Conservation (phyloP, 1,284 basidiomycete species). For the Rhizoctonia solani region DNA sequence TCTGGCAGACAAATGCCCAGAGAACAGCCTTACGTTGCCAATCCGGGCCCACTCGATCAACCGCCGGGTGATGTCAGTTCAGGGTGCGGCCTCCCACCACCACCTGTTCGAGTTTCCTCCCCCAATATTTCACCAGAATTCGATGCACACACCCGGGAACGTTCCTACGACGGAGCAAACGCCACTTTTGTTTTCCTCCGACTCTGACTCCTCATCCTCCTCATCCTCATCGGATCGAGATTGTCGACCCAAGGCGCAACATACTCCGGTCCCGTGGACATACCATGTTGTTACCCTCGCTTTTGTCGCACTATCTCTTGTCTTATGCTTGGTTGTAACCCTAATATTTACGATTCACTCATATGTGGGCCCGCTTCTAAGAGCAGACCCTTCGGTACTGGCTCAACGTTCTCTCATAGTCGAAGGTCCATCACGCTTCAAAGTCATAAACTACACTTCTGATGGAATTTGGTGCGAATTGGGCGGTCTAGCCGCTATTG, state of each 20-base stretch:
- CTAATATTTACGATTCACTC: conserved; percentile 9
- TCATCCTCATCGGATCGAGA: background rate
- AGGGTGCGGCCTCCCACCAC: background rate
- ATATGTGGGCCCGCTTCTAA: conserved; percentile 4
- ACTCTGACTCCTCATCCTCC: background rate
- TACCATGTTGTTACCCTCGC: conserved; percentile 18
- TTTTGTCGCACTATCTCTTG: conserved; percentile 27
- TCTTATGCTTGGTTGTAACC: conserved; percentile 13
- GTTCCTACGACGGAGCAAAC: background rate
- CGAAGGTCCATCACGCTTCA: conserved; percentile 4
- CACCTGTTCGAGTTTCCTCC: background rate
- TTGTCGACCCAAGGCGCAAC: background rate
- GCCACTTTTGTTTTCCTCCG: background rate
- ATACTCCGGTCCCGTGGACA: background rate
- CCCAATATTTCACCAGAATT: background rate
- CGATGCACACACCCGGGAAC: conserved; percentile 2
- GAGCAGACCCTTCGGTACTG: conserved; percentile 3
- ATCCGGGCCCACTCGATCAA: no score
- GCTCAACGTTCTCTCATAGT: conserved; percentile 7
- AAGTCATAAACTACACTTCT: conserved; percentile 18
- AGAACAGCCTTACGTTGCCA: no score
- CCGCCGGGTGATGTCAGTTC: conserved; percentile 5
- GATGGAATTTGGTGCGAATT: conserved; percentile 25
- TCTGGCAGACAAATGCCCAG: no score
- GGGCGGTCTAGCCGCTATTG: background rate